Percentiles rank a stretch among this genome's conserved stretches.
phyloP scores from a whole-genome alignment of 768 basidiomycete species.

The Mycena metata region DNA sequence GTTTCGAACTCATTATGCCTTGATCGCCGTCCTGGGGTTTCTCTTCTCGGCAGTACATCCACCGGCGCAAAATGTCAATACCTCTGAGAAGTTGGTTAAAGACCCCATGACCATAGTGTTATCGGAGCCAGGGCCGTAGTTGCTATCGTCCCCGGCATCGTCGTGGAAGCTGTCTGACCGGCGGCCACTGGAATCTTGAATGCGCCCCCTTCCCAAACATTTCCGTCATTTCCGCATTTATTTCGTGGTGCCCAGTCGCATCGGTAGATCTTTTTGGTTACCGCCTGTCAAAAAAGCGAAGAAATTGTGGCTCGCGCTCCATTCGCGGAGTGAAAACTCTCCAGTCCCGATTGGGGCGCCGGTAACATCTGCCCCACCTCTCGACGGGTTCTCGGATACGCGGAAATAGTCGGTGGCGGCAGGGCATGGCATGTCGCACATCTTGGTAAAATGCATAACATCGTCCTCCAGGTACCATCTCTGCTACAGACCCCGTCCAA shows the following conservation, averaged over 20 bases:
- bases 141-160: slow-evolving; percentile 31
- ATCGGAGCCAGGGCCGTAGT: slow-evolving; percentile 28
- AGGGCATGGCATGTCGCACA: slow-evolving; percentile 4
- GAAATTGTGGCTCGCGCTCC: background rate
- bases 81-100: slow-evolving; percentile 1
- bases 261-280: slow-evolving; percentile 11
- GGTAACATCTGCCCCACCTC: background rate
- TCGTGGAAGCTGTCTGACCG: slow-evolving; percentile 20
- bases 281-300: slow-evolving; percentile 2
- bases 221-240: slow-evolving; percentile 31
- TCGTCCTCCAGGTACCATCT: slow-evolving; percentile 18
- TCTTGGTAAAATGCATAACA: slow-evolving; percentile 1
- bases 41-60: slow-evolving; percentile 20
- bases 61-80: background rate
- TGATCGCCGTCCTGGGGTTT: slow-evolving; percentile 28
- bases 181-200: slow-evolving; percentile 1
- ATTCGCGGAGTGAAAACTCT: background rate
- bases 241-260: slow-evolving; percentile 17
- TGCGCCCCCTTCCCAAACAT: slow-evolving; percentile 11
- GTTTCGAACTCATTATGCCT: slow-evolving; percentile 12
- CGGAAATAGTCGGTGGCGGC: slow-evolving; percentile 18
- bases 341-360: slow-evolving; percentile 19
- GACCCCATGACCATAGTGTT: slow-evolving; percentile 33
- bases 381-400: slow-evolving; percentile 7
- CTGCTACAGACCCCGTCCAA: background rate